Conservation (phyloP, 2,329 filamentous ascomycete genomes). For the Xylariaceae sp. region DNA sequence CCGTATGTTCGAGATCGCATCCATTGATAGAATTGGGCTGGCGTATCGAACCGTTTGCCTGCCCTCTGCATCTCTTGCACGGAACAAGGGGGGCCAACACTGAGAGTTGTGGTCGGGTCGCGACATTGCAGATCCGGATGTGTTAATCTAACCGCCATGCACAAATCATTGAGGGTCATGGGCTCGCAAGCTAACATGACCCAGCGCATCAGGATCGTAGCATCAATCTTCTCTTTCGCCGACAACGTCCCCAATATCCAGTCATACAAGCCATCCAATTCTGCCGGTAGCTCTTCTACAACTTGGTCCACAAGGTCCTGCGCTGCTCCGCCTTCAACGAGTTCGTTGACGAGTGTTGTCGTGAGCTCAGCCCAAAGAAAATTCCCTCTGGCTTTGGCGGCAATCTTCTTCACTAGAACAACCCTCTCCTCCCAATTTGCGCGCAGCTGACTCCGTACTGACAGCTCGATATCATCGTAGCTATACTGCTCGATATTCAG, state of each 20-base stretch:
- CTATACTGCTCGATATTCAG: slow-evolving; percentile 12
- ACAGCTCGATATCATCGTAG: slow-evolving; percentile 8
- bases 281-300: slow-evolving; percentile 7
- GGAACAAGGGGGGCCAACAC: slow-evolving; percentile 14
- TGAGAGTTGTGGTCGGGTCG: slow-evolving; percentile 4
- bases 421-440: neutral
- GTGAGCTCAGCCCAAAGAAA: slow-evolving; percentile 17
- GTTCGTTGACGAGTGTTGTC: slow-evolving; percentile 11
- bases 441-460: slow-evolving; percentile 6
- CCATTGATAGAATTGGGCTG: slow-evolving; percentile 16
- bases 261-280: slow-evolving; percentile 14
- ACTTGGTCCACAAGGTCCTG: slow-evolving; percentile 4
- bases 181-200: slow-evolving; percentile 13
- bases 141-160: slow-evolving; percentile 12
- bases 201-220: slow-evolving; percentile 16
- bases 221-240: slow-evolving; percentile 10
- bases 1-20: slow-evolving; percentile 12
- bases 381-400: slow-evolving; percentile 7
- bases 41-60: slow-evolving; percentile 18
- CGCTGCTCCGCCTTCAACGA: slow-evolving; percentile 3
- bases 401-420: neutral
- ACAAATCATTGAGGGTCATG: slow-evolving; percentile 15
- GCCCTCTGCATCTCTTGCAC: slow-evolving; percentile 16
- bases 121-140: slow-evolving; percentile 5
- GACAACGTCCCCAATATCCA: slow-evolving; percentile 6